Evolutionary conservation across 371 early-diverging fungal genomes (phyloP).

Genomic region (Saksenaea vasiformis): DNA sequence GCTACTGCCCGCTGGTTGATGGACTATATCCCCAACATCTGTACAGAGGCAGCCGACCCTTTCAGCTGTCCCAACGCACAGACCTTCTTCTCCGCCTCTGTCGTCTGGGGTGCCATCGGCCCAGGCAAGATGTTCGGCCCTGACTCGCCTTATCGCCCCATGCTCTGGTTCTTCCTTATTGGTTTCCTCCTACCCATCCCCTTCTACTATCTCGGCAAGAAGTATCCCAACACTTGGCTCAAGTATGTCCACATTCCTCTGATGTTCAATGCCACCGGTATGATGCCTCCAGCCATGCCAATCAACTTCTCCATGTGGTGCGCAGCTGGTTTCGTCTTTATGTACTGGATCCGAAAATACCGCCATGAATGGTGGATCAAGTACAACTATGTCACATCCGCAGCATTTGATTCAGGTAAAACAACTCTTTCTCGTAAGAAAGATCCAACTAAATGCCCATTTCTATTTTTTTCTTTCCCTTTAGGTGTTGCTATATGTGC

Average conservation of each 20-base stretch:
- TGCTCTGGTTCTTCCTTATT: conserved; percentile 63
- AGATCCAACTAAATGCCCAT: no score
- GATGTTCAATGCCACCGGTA: conserved; percentile 65
- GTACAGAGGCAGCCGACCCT: conserved; percentile 48
- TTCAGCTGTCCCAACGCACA: conserved; percentile 66
- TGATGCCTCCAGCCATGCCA: conserved; percentile 70
- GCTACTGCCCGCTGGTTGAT: conserved; percentile 70
- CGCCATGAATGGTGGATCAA: conserved; percentile 65
- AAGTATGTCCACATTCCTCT: conserved; percentile 65
- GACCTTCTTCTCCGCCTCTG: conserved; percentile 63
- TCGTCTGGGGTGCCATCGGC: conserved; percentile 77
- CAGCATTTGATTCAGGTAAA: conserved; percentile 75
- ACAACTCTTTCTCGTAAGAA: no score
- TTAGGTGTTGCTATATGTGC: conserved; percentile 34
- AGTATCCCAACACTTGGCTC: conserved; percentile 52
- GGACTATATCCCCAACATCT: conserved; percentile 56
- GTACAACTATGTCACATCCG: conserved; percentile 76
- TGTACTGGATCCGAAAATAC: conserved; percentile 58
- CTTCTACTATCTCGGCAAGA: conserved; percentile 51
- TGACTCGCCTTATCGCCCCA: conserved; percentile 53
- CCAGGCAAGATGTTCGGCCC: conserved; percentile 73
- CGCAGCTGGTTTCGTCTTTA: conserved; percentile 63
- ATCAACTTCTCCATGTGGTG: conserved; percentile 67
- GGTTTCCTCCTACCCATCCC: conserved; percentile 69
- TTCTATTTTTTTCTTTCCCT: no score